Percentiles rank a stretch among this genome's conserved stretches.
phyloP scores from a whole-genome alignment of 352 stramenopile species.

The Phytophthora meadii region DNA sequence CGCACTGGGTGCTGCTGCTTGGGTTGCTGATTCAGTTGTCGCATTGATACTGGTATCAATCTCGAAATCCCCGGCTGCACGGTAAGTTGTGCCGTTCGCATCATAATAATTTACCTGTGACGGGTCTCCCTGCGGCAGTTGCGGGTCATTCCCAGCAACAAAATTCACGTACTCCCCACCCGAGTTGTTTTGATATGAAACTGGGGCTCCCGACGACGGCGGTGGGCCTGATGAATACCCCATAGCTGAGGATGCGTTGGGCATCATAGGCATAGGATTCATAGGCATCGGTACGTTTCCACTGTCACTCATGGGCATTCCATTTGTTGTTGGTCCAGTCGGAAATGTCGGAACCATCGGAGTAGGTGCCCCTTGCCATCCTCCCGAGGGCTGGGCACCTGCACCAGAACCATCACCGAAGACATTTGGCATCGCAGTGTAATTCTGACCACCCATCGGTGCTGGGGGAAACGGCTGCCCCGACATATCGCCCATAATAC shows the following conservation, averaged over 20 bases:
- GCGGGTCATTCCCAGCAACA: conserved; percentile 67
- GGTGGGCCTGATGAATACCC: conserved; percentile 23
- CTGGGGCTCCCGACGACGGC: conserved; percentile 18
- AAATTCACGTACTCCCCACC: conserved; percentile 45
- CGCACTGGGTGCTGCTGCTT: not conserved
- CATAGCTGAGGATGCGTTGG: conserved; percentile 29
- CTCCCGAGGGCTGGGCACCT: conserved; percentile 9
- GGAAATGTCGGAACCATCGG: conserved; percentile 29
- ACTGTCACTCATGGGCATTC: conserved; percentile 23
- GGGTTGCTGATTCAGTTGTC: not conserved
- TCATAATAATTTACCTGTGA: conserved; percentile 74
- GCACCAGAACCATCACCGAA: conserved; percentile 29
- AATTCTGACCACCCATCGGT: conserved; percentile 27
- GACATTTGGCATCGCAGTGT: conserved; percentile 35
- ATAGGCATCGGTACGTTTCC: conserved; percentile 34
- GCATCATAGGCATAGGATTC: conserved; percentile 32
- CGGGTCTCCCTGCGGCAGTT: conserved; percentile 37
- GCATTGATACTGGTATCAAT: conserved; percentile 32
- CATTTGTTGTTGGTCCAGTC: conserved; percentile 14
- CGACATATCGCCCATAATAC: conserved; percentile 46
- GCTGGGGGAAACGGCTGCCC: conserved; percentile 28
- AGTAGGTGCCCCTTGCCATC: conserved; percentile 35
- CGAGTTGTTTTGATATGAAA: conserved; percentile 30
- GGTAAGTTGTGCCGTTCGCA: conserved; percentile 69
- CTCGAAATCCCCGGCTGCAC: conserved; percentile 63